A percentile compares a stretch with the other conserved stretches of the same genome.
Evolutionary conservation across 2,329 filamentous ascomycete genomes (phyloP).

Genomic region (Aspergillus pseudoviridinutans): DNA sequence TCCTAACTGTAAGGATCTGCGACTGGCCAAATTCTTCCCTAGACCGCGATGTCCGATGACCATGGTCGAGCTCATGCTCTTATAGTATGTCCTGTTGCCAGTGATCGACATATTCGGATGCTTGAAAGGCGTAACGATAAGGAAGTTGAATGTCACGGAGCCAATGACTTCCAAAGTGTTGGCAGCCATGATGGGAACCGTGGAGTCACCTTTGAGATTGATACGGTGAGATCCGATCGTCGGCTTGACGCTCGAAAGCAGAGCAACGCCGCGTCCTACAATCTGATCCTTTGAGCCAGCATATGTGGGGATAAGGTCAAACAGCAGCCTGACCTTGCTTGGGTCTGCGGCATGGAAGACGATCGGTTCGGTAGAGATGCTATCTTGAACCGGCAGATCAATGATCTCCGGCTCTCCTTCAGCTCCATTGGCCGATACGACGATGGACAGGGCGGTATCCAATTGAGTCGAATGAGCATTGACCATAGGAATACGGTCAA

Average conservation of each 20-base stretch:
- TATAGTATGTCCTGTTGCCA: conserved; percentile 93
- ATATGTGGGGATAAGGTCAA: conserved; percentile 95
- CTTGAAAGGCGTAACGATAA: conserved; percentile 88
- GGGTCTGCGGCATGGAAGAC: conserved; percentile 78
- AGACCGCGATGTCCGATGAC: conserved; percentile 69
- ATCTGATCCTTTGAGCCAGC: conserved; percentile 75
- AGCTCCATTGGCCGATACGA: conserved; percentile 81
- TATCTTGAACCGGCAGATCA: conserved; percentile 89
- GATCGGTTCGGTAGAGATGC: conserved; percentile 88
- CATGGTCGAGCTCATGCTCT: conserved; percentile 84
- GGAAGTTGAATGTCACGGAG: conserved; percentile 92
- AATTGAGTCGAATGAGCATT: conserved; percentile 90
- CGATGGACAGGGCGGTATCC: conserved; percentile 87
- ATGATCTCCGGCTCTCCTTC: conserved; percentile 83
- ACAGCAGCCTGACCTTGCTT: conserved; percentile 79
- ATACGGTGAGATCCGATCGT: conserved; percentile 81
- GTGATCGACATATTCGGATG: conserved; percentile 93
- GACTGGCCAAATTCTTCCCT: conserved; percentile 82
- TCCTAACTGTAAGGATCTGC: conserved; percentile 85
- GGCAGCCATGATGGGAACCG: conserved; percentile 82
- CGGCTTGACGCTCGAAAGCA: conserved; percentile 81
- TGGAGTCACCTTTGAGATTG: conserved; percentile 86
- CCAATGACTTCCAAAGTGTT: conserved; percentile 86
- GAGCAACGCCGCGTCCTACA: conserved; percentile 81
- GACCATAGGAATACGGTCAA: conserved; percentile 82